These are phyloP conservation scores for Calonectria henricotiae DNA, from an alignment of 2,329 filamentous ascomycete genomes.

Conservation along the genomic window DNA sequence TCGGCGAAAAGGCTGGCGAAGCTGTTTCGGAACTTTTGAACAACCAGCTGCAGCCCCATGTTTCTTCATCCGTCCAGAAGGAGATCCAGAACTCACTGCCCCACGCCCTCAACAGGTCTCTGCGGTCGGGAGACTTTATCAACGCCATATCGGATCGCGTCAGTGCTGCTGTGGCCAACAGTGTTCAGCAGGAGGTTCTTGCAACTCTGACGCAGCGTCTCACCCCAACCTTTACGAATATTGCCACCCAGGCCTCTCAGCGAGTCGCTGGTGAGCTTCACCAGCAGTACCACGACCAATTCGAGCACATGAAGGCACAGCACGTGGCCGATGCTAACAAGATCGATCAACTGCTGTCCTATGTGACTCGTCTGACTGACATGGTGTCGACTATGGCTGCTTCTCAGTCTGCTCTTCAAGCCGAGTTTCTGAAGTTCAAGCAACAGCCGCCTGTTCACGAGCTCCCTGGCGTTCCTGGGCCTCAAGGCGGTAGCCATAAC, in stretches of 20 bases:
- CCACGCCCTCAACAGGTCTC: conserved; percentile 66
- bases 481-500: conserved; percentile 48
- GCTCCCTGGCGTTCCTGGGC: conserved; percentile 54
- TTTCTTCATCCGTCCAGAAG: conserved; percentile 78
- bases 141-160: conserved; percentile 81
- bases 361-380: conserved; percentile 78
- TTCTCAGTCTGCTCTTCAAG: conserved; percentile 79
- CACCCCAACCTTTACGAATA: conserved; percentile 76
- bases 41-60: conserved; percentile 76
- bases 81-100: conserved; percentile 83
- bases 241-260: conserved; percentile 78
- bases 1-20: conserved; percentile 78
- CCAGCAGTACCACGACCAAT: conserved; percentile 69
- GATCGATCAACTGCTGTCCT: conserved; percentile 80
- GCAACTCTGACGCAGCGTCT: conserved; percentile 75
- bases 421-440: conserved; percentile 73
- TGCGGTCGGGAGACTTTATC: conserved; percentile 83
- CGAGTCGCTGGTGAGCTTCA: conserved; percentile 80
- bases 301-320: conserved; percentile 69
- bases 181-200: conserved; percentile 80
- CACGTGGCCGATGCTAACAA: conserved; percentile 72
- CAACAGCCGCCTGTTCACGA: conserved; percentile 66
- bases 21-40: conserved; percentile 82
- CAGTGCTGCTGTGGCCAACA: conserved; percentile 75
- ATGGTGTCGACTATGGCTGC: conserved; percentile 80